Percentiles rank a stretch among this genome's conserved stretches.
These are phyloP conservation scores for Xerophyta viscosa DNA, from an alignment of 106 monocot genomes.

Conservation along the genomic window DNA sequence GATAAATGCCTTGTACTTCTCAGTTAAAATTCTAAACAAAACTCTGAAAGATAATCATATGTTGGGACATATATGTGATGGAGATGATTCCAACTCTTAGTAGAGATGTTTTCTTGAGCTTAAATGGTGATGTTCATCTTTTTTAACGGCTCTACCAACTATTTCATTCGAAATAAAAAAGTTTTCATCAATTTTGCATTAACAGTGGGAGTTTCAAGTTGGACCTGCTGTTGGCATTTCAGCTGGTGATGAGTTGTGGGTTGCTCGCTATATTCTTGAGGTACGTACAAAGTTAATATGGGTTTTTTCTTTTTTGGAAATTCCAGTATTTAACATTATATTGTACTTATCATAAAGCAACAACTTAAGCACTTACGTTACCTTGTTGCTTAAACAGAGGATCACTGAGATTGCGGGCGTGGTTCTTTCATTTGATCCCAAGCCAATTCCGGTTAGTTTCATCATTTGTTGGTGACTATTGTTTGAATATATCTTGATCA, in stretches of 20 bases:
- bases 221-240: conserved; percentile 80
- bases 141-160: not conserved
- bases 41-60: no score
- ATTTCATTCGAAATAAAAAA: not conserved
- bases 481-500: not conserved
- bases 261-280: conserved; percentile 88
- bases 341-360: no score
- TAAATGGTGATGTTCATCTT: not conserved
- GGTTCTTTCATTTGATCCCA: conserved; percentile 75
- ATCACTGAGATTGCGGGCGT: conserved; percentile 85
- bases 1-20: no score
- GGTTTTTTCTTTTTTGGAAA: no score
- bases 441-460: conserved; percentile 53
- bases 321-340: no score
- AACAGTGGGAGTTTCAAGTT: conserved; percentile 96
- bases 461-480: not conserved
- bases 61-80: no score
- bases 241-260: conserved; percentile 68
- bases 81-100: no score
- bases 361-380: no score
- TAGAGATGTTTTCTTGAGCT: no score
- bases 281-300: conserved; percentile 20
- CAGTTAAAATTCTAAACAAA: no score
- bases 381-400: conserved; percentile 50
- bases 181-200: not conserved